phyloP scores from a whole-genome alignment of 225 moss, liverwort and hornwort species.

The Lunularia cruciata region DNA sequence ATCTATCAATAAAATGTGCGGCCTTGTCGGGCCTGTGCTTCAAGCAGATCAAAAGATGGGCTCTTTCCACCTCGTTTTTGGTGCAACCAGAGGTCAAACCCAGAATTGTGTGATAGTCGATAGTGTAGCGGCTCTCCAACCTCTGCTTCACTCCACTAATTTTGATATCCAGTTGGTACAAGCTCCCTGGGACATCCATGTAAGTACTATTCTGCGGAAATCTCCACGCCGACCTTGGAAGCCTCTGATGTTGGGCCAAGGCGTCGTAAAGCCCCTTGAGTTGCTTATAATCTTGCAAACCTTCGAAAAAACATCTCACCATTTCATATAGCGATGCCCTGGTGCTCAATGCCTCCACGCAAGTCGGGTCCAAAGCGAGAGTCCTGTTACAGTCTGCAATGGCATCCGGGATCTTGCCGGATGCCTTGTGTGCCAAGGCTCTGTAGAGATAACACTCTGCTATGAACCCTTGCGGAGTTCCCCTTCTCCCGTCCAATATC shows the following conservation, averaged over 20 bases:
- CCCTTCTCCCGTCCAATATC: constrained; percentile 51
- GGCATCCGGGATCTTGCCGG: constrained; percentile 47
- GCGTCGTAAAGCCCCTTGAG: constrained; percentile 43
- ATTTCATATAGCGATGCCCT: constrained; percentile 51
- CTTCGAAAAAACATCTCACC: constrained; percentile 55
- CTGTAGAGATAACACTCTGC: constrained; percentile 56
- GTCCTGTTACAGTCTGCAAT: constrained; percentile 56
- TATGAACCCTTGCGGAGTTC: constrained; percentile 54
- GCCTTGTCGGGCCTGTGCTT: constrained; percentile 57
- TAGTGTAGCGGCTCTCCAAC: constrained; percentile 47
- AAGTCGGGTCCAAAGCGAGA: constrained; percentile 45
- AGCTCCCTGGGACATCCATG: constrained; percentile 36
- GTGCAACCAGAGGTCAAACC: constrained; percentile 41
- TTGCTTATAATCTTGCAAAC: constrained; percentile 52
- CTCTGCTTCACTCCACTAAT: constrained; percentile 51
- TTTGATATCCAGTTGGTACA: constrained; percentile 41
- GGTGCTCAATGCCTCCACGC: constrained; percentile 45
- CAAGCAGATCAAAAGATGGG: constrained; percentile 52
- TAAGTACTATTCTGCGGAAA: constrained; percentile 36
- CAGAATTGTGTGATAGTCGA: constrained; percentile 53
- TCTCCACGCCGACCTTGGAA: constrained; percentile 38
- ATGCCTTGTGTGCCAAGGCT: constrained; percentile 50
- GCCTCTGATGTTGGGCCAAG: constrained; percentile 43
- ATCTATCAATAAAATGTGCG: constrained; percentile 51
- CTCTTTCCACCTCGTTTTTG: constrained; percentile 50